Evolutionary conservation across 2,329 filamentous ascomycete species (phyloP), one percentile per base, ranked within the genome.

Genomic region (Beauveria medogensis): DNA sequence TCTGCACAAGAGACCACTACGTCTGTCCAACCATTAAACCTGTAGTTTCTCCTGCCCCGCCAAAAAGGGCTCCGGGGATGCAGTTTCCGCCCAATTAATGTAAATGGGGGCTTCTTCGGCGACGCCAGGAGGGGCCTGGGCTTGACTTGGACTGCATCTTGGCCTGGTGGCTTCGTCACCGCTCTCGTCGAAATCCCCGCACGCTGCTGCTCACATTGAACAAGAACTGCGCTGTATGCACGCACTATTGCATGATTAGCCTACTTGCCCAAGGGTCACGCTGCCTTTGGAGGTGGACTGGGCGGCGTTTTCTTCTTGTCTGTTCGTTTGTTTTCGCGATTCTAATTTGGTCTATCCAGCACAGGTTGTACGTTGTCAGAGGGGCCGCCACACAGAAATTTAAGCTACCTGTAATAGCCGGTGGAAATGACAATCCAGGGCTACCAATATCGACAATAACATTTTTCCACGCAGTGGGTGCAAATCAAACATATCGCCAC

Each of bases 371-470:
- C 46, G 46, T 16, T 28, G 46, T 48, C 22, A 24, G n/a, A 26
- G 24, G 24, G 10, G 22, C 3, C 41, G 24, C 7, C 47, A 22
- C 24, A 18, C 41, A 41, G 43, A 46, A 46, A 46, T 9, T 47
- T 24, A 22, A 16, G 20, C 26, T 9, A 24, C 40, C 5, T 24
- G 6, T 55, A 56, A 56, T 56, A 56, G 47, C 55, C 55, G 44
- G 43, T 44, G 55, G 55, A 58, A 58, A 48, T 58, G 55, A 58
- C 22, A 57, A 41, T 22, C 30, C 41, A 55, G 22, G 52, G 24
- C 40, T 6, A 40, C 43, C 34, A 48, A 48, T 40, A 57, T 34
- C 12, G 22, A 44, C 37, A 55, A 28, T 20, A 44, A 24, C 12
- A 16, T 55, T 43, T 26, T 26, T 2, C 22, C 52, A 24, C 24